Conservation (phyloP, 192 early-diverging fungal species). For the Coemansia sp. region DNA sequence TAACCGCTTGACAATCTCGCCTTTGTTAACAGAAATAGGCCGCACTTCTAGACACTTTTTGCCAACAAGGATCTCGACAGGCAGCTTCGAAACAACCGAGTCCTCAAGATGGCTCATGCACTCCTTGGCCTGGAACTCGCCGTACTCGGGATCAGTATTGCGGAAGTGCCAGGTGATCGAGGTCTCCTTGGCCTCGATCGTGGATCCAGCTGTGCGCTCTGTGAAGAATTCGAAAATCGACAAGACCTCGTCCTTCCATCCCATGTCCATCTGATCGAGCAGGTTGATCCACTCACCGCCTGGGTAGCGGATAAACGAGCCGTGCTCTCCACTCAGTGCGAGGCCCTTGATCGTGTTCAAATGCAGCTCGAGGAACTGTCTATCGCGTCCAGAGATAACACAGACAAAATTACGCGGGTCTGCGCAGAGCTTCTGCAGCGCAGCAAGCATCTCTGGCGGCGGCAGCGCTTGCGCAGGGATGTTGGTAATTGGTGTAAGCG, state of each 20-base stretch:
- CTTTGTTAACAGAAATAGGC: conserved; percentile 93
- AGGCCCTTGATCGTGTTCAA: conserved; percentile 75
- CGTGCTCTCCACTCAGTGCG: conserved; percentile 92
- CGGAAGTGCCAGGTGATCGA: conserved; percentile 98
- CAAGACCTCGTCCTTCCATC: conserved; percentile 91
- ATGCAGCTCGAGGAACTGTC: conserved; percentile 79
- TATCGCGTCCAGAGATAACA: conserved; percentile 91
- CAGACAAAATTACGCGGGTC: conserved; percentile 86
- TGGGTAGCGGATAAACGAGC: conserved; percentile 88
- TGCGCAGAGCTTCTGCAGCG: conserved; percentile 62
- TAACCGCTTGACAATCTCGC: conserved; percentile 88
- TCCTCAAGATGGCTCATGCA: conserved; percentile 95
- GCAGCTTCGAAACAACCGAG: conserved; percentile 87
- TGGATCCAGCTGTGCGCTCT: conserved; percentile 91
- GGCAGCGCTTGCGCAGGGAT: conserved; percentile 81
- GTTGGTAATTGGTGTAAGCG: conserved; percentile 87
- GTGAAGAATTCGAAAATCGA: conserved; percentile 95
- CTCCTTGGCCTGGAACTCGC: conserved; percentile 94
- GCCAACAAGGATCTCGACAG: conserved; percentile 91
- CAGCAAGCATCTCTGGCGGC: conserved; percentile 76
- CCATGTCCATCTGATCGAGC: conserved; percentile 74
- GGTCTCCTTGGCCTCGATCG: conserved; percentile 89
- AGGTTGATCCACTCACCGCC: conserved; percentile 75
- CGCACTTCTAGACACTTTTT: conserved; percentile 97
- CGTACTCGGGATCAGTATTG: conserved; percentile 93